These are phyloP conservation scores for Crassisporium funariophilum DNA, from an alignment of 768 basidiomycete genomes.

Conservation along the genomic window DNA sequence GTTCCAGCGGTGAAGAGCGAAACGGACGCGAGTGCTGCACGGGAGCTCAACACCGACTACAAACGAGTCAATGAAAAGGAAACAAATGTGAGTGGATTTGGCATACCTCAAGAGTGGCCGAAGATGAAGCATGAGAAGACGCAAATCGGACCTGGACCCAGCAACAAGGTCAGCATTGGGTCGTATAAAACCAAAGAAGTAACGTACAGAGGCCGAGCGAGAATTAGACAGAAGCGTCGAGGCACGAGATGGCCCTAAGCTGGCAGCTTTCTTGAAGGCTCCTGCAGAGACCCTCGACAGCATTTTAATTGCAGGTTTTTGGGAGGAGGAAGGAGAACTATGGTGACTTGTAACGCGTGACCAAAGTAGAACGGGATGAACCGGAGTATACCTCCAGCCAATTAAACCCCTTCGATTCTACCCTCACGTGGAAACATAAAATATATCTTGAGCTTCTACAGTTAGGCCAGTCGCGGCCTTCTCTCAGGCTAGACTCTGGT, in stretches of 20 bases:
- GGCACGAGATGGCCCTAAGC: conserved; percentile 47
- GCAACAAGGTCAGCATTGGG: conserved; percentile 18
- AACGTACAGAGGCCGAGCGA: conserved; percentile 54
- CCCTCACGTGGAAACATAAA: conserved; percentile 23
- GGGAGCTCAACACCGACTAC: conserved; percentile 70
- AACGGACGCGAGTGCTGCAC: conserved; percentile 72
- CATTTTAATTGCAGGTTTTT: conserved; percentile 65
- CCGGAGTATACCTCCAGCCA: conserved; percentile 43
- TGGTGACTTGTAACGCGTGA: conserved; percentile 49
- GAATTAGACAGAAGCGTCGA: conserved; percentile 41
- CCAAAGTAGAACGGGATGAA: conserved; percentile 49
- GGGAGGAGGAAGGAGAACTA: conserved; percentile 39
- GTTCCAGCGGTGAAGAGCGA: conserved; percentile 83
- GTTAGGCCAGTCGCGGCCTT: no score
- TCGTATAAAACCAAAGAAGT: conserved; percentile 8
- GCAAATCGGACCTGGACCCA: conserved; percentile 69
- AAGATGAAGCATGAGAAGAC: conserved; percentile 60
- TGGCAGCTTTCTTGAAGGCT: conserved; percentile 62
- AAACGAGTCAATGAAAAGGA: conserved; percentile 9
- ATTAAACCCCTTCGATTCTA: conserved; percentile 30
- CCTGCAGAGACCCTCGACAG: conserved; percentile 79
- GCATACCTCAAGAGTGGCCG: conserved; percentile 67
- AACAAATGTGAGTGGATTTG: background rate
- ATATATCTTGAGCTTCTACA: no score
- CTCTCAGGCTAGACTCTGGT: no score